Base-by-base conservation (phyloP, 371 early-diverging fungal genomes). In the Aphelidium insulamus region DNA sequence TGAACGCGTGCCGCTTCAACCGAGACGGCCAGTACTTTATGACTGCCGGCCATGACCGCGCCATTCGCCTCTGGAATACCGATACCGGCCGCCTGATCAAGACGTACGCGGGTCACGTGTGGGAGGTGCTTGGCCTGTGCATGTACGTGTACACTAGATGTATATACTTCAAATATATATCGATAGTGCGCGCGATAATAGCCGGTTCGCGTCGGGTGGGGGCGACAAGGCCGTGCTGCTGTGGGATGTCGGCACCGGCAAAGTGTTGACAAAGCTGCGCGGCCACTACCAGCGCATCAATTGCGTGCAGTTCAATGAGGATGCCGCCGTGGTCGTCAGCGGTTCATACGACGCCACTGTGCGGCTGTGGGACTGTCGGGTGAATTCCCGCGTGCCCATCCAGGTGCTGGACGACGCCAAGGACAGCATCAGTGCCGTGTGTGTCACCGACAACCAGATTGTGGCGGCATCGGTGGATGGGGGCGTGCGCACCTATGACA, bases 301-400 rank as follows among this genome's bases (percentile, higher is more conserved):
- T 43, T 55, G 72, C 5, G 77, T 86, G 4, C 76, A 58, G 3
- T 79, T 83, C 40, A 85, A 80, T 41, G 51, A 41, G 2, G 78
- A 81, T 3, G 73, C 71, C 2, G 69, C 77, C 3, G 72, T 88
- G 0, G 28, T 86, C 25, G 69, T 66, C 2, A 81, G 80, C 39
- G 79, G 82, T 2, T 83, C 84, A 2, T 85, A 78, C 45, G 94
- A 92, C 51, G 71, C 83, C 3, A 73, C 81, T 0, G 74, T 92
- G 17, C 57, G 78, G 22, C 49, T 82, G 27, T 90, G 90, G 90
- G 94, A 92, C 41, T 66, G 63, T 42, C 60, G 83, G 15, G 70
- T 84, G 9, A 48, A 63, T 1, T 51, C 63, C 21, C 50, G 63
- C 31, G 36, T 57, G 21, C 85, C 85, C 2, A 72, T 92, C 24